Percentiles rank a stretch among this genome's conserved stretches.
Conservation (phyloP, 139 green algal genomes). For the Axilococcus clingmanii region DNA sequence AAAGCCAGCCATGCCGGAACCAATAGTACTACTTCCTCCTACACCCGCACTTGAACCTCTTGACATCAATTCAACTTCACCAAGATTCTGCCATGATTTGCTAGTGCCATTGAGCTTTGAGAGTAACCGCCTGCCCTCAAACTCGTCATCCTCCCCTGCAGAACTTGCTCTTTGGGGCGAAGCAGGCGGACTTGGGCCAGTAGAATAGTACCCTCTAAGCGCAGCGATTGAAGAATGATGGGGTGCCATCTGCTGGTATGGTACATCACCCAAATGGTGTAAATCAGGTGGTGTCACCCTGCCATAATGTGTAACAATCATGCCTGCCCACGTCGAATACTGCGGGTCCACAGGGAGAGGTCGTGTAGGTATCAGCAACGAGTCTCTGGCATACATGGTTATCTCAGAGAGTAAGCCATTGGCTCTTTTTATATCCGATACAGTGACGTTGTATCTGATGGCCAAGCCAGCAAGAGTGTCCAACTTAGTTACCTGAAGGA, state of each 20-base stretch:
- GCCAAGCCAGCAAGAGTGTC: slow-evolving; percentile 79
- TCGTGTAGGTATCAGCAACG: slow-evolving; percentile 59
- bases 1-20: no score
- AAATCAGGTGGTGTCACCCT: background rate
- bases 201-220: slow-evolving; percentile 34
- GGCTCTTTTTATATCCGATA: slow-evolving; percentile 74
- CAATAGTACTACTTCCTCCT: no score
- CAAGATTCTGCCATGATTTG: no score
- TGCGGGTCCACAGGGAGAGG: slow-evolving; percentile 46
- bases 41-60: no score
- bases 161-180: no score
- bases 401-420: slow-evolving; percentile 76
- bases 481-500: slow-evolving; percentile 58
- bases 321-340: slow-evolving; percentile 43
- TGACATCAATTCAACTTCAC: no score
- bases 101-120: no score
- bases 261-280: slow-evolving; percentile 4
- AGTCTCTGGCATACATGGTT: slow-evolving; percentile 62
- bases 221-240: slow-evolving; percentile 15
- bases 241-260: background rate
- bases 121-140: no score
- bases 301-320: slow-evolving; percentile 51
- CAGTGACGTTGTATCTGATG: slow-evolving; percentile 68
- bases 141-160: no score
- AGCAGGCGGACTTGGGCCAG: background rate